Evolutionary conservation across 768 basidiomycete genomes (phyloP).

Genomic region (Lyophyllum semitale): DNA sequence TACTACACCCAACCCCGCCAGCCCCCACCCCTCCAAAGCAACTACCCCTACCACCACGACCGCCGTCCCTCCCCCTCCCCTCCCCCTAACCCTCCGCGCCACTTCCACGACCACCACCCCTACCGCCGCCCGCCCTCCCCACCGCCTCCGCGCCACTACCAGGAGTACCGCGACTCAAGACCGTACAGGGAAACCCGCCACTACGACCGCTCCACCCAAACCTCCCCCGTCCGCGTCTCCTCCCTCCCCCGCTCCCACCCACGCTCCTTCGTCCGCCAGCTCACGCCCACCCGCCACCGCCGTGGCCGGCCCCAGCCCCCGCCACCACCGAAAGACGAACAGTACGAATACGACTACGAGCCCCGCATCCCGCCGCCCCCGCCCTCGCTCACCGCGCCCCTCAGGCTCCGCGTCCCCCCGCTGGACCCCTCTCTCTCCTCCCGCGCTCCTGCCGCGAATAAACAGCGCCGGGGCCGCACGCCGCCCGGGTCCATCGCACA

Average conservation of each 20-base stretch:
- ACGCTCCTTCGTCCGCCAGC: neutral
- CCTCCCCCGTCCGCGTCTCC: constrained; percentile 11
- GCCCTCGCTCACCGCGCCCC: constrained; percentile 6
- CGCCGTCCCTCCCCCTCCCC: neutral
- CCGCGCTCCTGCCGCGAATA: too few species aligned
- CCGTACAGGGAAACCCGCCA: neutral
- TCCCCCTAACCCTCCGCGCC: neutral
- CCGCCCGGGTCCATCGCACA: neutral
- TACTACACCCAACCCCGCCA: neutral
- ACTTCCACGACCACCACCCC: neutral
- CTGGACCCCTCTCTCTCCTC: neutral
- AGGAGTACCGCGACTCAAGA: constrained; percentile 1
- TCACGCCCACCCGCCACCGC: constrained; percentile 8
- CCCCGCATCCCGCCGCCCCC: constrained; percentile 3
- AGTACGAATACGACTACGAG: neutral
- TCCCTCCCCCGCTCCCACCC: neutral
- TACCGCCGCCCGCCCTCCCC: constrained; percentile 4
- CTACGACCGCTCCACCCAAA: constrained; percentile 2
- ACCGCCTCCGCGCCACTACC: neutral
- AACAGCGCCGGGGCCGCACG: neutral
- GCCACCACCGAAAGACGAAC: neutral
- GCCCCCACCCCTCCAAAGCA: neutral
- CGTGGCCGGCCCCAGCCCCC: neutral
- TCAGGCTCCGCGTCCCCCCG: constrained; percentile 3
- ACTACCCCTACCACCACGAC: neutral